Evolutionary conservation across 345 rosid genomes (phyloP).

Genomic region (Fremontodendron californicum): DNA sequence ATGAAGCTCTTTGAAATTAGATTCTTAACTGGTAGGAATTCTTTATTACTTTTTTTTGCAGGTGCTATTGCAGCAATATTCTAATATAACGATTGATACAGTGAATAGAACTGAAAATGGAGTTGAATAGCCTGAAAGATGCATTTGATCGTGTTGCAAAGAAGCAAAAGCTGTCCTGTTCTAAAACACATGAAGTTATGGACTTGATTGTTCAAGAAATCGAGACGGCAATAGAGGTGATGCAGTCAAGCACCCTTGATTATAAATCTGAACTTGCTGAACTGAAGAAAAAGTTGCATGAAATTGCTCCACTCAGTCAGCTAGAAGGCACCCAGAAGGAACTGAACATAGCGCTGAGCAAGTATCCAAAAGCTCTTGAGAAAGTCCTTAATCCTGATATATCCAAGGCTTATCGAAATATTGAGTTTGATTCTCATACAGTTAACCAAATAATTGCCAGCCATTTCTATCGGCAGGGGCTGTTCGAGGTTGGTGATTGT

Average conservation of each 20-base stretch:
- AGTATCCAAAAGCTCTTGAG: slow-evolving; percentile 58
- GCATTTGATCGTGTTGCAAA: slow-evolving; percentile 72
- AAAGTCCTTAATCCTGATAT: slow-evolving; percentile 58
- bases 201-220: slow-evolving; percentile 52
- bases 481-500: slow-evolving; percentile 63
- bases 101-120: slow-evolving; percentile 36
- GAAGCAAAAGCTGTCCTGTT: slow-evolving; percentile 60
- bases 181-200: slow-evolving; percentile 49
- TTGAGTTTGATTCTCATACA: slow-evolving; percentile 45
- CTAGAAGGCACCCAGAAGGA: slow-evolving; percentile 60
- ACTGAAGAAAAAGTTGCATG: slow-evolving; percentile 43
- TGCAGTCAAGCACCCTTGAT: slow-evolving; percentile 26
- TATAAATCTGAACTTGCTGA: slow-evolving; percentile 33
- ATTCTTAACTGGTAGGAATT: slow-evolving; percentile 4
- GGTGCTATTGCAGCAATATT: not conserved
- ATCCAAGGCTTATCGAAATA: slow-evolving; percentile 56
- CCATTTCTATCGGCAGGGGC: slow-evolving; percentile 66
- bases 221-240: slow-evolving; percentile 27
- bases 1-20: not conserved
- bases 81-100: not conserved
- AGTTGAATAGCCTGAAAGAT: slow-evolving; percentile 62
- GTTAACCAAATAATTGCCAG: slow-evolving; percentile 64
- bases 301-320: slow-evolving; percentile 38
- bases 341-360: slow-evolving; percentile 49
- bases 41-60: not conserved